Evolutionary conservation across 352 stramenopile genomes (phyloP).

Genomic region (Elongisporangium prolatum): DNA sequence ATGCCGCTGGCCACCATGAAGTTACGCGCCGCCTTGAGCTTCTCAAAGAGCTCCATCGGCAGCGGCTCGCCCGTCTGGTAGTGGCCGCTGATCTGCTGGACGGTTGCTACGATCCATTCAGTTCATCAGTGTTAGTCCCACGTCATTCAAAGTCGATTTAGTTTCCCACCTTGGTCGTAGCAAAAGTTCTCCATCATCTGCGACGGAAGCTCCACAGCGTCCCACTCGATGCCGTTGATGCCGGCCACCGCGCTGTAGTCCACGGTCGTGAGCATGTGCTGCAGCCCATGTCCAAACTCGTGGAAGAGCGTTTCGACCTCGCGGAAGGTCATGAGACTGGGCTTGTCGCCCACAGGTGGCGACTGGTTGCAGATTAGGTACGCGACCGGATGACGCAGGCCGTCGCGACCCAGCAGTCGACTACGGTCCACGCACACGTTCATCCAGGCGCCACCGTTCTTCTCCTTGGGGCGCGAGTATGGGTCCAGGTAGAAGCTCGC

Average conservation of each 20-base stretch:
- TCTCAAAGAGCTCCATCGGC: constrained; percentile 93
- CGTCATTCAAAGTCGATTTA: constrained; percentile 18
- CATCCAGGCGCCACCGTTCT: constrained; percentile 98
- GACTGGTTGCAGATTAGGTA: constrained; percentile 98
- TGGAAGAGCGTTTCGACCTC: constrained; percentile 97
- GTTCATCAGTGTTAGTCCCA: constrained; percentile 30
- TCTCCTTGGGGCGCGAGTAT: constrained; percentile 96
- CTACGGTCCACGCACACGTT: constrained; percentile 94
- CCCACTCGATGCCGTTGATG: constrained; percentile 98
- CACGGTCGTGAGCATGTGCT: constrained; percentile 98
- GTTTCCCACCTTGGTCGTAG: constrained; percentile 83
- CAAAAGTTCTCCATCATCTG: constrained; percentile 99
- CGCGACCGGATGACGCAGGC: constrained; percentile 89
- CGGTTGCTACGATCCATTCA: constrained; percentile 52
- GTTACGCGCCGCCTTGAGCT: constrained; percentile 93
- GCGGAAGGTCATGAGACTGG: constrained; percentile 97
- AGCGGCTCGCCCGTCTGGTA: constrained; percentile 89
- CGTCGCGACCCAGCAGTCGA: constrained; percentile 67
- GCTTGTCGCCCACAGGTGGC: constrained; percentile 88
- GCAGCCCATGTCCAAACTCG: constrained; percentile 95
- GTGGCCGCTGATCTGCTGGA: constrained; percentile 74
- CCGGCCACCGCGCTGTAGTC: constrained; percentile 94
- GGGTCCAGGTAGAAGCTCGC: constrained; percentile 97
- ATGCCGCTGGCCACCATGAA: constrained; percentile 95
- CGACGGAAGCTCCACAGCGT: constrained; percentile 96